phyloP scores from a whole-genome alignment of 1,284 basidiomycete species.

The Sporisorium reilianum region DNA sequence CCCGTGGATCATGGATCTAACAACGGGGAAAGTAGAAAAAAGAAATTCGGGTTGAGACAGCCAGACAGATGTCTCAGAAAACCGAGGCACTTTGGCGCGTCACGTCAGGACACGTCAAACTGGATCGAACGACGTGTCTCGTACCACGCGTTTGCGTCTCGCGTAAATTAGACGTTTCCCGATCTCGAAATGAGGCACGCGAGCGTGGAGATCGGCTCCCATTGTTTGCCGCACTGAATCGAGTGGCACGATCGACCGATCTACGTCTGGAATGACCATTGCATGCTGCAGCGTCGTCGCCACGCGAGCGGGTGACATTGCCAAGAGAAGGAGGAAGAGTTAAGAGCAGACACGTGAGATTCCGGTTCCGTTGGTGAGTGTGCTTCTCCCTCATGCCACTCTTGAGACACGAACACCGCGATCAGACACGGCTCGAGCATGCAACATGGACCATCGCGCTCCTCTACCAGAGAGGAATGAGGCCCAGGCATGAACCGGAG shows the following conservation, averaged over 20 bases:
- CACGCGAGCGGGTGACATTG: conserved; percentile 8
- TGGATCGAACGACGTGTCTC: conserved; percentile 17
- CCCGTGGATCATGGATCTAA: no score
- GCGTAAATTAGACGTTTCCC: conserved; percentile 25
- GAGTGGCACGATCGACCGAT: conserved; percentile 21
- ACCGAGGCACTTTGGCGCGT: neutral
- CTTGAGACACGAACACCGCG: neutral
- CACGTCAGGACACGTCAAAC: conserved; percentile 17
- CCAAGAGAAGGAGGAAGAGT: neutral
- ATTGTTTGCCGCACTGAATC: no score
- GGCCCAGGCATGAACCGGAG: no score
- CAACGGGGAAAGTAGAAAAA: no score
- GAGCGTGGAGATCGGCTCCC: neutral
- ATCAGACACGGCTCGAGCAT: no score
- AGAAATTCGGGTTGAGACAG: no score
- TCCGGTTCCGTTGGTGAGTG: neutral
- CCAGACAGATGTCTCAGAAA: no score
- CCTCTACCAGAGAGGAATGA: no score
- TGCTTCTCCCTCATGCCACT: no score
- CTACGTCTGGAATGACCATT: conserved; percentile 19
- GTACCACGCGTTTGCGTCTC: conserved; percentile 13
- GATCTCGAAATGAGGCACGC: neutral
- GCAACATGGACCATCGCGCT: no score
- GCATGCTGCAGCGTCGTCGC: conserved; percentile 12
- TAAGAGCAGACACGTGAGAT: no score